These are phyloP conservation scores for Trypanosoma melophagium DNA, from an alignment of 208 protist genomes.

Conservation along the genomic window DNA sequence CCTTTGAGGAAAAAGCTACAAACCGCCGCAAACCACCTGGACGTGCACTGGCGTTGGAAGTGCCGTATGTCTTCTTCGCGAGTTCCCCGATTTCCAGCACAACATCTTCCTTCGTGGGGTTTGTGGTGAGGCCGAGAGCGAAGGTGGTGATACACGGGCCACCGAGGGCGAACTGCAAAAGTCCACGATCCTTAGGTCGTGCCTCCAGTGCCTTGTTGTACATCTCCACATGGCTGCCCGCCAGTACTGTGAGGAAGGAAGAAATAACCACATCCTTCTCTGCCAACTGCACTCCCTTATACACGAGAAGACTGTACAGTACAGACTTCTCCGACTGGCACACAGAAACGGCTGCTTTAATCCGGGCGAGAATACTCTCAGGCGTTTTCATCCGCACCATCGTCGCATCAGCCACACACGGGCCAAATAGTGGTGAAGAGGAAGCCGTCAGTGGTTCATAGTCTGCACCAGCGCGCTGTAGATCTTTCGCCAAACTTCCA, in stretches of 20 bases:
- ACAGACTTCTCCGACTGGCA: conserved; percentile 41
- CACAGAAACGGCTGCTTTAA: conserved; percentile 36
- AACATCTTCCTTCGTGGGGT: conserved; percentile 19
- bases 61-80: conserved; percentile 28
- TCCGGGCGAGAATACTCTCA: conserved; percentile 31
- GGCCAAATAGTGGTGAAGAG: conserved; percentile 63
- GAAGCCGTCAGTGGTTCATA: conserved; percentile 30
- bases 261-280: conserved; percentile 49
- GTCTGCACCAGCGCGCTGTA: conserved; percentile 25
- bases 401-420: conserved; percentile 33
- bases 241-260: conserved; percentile 42
- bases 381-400: conserved; percentile 29
- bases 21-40: conserved; percentile 48
- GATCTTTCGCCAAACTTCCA: conserved; percentile 29
- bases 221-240: conserved; percentile 26
- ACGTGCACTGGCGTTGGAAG: conserved; percentile 38
- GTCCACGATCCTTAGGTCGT: conserved; percentile 26
- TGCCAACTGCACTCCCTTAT: conserved; percentile 33
- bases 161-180: conserved; percentile 54
- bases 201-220: conserved; percentile 32
- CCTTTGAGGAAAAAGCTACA: conserved; percentile 39
- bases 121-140: conserved; percentile 40
- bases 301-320: conserved; percentile 31
- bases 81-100: conserved; percentile 28
- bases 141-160: conserved; percentile 51